Percentiles rank a stretch among this genome's conserved stretches.
These are phyloP conservation scores for Ajuga chamaepitys DNA, from an alignment of 257 asterid genomes.

Conservation along the genomic window DNA sequence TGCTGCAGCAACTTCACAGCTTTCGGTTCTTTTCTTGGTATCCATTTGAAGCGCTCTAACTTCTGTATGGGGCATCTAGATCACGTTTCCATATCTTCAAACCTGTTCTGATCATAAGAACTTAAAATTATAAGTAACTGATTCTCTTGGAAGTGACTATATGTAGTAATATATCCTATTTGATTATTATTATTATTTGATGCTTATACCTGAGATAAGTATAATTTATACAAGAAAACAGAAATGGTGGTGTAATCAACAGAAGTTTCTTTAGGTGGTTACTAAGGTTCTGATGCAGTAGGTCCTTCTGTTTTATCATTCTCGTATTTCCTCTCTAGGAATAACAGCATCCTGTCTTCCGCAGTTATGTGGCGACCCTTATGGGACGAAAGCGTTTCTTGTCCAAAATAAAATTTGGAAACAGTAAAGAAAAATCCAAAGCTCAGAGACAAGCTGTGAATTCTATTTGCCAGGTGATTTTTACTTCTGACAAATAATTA, in stretches of 20 bases:
- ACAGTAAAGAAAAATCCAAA: constrained; percentile 74
- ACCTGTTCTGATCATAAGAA: neutral
- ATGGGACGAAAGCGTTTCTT: constrained; percentile 88
- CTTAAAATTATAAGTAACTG: neutral
- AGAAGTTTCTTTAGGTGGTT: neutral
- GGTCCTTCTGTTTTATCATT: constrained; percentile 6
- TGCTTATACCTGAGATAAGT: too few relatives aligned
- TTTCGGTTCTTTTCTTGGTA: neutral
- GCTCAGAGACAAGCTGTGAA: constrained; percentile 99
- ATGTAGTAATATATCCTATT: too few relatives aligned
- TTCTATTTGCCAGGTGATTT: constrained; percentile 86
- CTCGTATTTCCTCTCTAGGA: neutral
- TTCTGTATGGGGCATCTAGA: neutral
- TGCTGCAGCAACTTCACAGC: constrained; percentile 6
- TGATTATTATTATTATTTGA: too few relatives aligned
- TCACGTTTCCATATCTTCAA: neutral
- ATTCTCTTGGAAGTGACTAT: neutral
- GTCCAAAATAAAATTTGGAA: constrained; percentile 80
- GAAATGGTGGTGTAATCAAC: neutral
- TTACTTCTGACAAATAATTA: constrained; percentile 6
- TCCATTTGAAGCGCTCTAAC: neutral
- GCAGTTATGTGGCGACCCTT: constrained; percentile 81
- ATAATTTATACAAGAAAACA: neutral
- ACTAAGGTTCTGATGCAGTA: neutral
- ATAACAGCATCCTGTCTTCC: constrained; percentile 15